phyloP scores from a whole-genome alignment of 2,329 filamentous ascomycete genomes.

The Diaporthe citrichinensis region DNA sequence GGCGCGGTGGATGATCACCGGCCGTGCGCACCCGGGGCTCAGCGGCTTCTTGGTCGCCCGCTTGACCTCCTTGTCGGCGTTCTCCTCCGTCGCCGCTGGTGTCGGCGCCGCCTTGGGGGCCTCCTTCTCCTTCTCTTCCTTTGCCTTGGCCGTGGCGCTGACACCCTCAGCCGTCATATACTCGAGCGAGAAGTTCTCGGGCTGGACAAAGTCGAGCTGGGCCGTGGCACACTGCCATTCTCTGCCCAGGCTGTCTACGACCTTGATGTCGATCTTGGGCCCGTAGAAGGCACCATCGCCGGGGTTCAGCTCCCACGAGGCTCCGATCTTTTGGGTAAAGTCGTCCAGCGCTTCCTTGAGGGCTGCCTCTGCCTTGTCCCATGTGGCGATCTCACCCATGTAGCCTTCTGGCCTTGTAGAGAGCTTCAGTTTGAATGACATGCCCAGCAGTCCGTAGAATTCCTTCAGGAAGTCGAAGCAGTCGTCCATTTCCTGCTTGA shows the following conservation, averaged over 20 bases:
- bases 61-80: constrained; percentile 58
- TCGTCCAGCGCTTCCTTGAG: constrained; percentile 84
- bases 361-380: constrained; percentile 89
- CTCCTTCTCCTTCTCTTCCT: constrained; percentile 51
- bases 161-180: constrained; percentile 81
- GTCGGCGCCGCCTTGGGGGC: constrained; percentile 46
- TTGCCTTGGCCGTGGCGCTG: constrained; percentile 46
- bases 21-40: constrained; percentile 79
- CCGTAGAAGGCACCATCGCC: constrained; percentile 99
- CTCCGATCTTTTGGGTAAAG: constrained; percentile 72
- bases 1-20: constrained; percentile 89
- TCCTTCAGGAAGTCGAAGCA: constrained; percentile 89
- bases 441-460: constrained; percentile 84
- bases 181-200: constrained; percentile 88
- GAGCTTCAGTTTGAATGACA: constrained; percentile 93
- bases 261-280: constrained; percentile 97
- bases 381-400: constrained; percentile 87
- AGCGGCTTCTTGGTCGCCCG: constrained; percentile 64
- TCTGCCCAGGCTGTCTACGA: constrained; percentile 87
- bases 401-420: constrained; percentile 92
- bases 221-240: constrained; percentile 87
- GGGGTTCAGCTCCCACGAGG: constrained; percentile 90
- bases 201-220: constrained; percentile 91
- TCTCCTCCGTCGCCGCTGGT: constrained; percentile 53
- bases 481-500: constrained; percentile 79